phyloP scores from a whole-genome alignment of 495 filamentous ascomycete genomes.

The Geoglossum glabrum region DNA sequence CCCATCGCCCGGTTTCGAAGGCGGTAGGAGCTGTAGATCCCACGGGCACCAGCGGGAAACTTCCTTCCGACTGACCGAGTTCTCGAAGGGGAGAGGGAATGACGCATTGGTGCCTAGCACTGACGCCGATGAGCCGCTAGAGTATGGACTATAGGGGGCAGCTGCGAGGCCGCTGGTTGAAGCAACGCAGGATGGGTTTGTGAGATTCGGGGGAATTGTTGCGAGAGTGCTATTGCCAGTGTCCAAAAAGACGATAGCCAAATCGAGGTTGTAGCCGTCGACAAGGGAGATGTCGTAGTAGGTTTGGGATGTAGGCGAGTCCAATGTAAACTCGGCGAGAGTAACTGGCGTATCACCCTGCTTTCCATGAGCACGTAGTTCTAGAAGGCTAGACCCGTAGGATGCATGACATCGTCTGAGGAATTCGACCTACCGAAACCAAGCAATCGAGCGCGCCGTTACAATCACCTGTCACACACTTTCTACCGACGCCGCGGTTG shows the following conservation, averaged over 20 bases:
- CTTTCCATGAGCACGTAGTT: constrained; percentile 2
- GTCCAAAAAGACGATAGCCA: constrained; percentile 42
- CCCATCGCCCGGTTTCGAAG: constrained; percentile 41
- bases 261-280: constrained; percentile 63
- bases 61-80: constrained; percentile 23
- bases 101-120: constrained; percentile 31
- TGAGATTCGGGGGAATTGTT: constrained; percentile 50
- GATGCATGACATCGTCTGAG: neutral
- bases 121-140: constrained; percentile 14
- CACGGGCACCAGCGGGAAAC: constrained; percentile 58
- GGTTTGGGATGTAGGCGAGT: constrained; percentile 33
- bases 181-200: constrained; percentile 50
- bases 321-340: constrained; percentile 56
- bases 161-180: constrained; percentile 33
- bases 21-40: constrained; percentile 44
- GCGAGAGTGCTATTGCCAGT: constrained; percentile 26
- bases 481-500: constrained; percentile 26
- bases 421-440: constrained; percentile 30
- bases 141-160: constrained; percentile 20
- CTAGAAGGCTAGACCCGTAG: neutral
- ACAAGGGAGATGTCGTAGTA: constrained; percentile 76
- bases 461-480: constrained; percentile 62
- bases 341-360: constrained; percentile 46
- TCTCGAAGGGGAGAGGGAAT: constrained; percentile 43
- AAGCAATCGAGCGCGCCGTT: constrained; percentile 42